Evolutionary conservation across 1,139 yeast genomes (phyloP), one percentile per base, ranked within the genome.

Genomic region (Pichia sp.): DNA sequence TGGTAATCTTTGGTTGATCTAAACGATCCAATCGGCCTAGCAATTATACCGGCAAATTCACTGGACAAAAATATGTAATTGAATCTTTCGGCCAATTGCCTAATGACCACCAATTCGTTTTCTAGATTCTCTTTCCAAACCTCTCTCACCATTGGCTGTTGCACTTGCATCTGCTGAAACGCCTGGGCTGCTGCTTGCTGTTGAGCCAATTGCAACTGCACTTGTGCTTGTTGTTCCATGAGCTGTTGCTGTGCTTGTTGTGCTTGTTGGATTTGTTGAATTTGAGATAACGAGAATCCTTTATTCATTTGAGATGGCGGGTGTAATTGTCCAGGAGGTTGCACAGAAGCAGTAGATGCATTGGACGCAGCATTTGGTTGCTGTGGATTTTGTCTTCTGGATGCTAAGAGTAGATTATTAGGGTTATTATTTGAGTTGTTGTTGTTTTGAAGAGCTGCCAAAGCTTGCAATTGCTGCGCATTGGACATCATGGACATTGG

Each of bases 1-100:
- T 92, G 97, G 64, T 88, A 92, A 62, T 92, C 98, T 31, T 86
- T 76, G 11, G 94, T 85, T 8, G 94, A 80, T 57, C 87, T 81
- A 66, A 92, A 92, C 9, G 88, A 79, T n/a, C 98, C 98, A 50
- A 92, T 86, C 10, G 98, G 98, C 54, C 98, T 76, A 1, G 96
- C 96, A 29, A 92, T 85, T 33, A 94, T 86, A 0, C 98, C 98
- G 0, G 97, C 97, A 60, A 92, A 88, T 63, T 92, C 97, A 48
- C 95, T 90, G 56, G 90, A 84, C 44, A 81, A 81, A 3, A 95
- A 80, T 27, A 88, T 77, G 57, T 76, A 77, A 44, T 83, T 79
- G 57, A 82, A 84, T 50, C 79, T 77, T 49, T 78, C 83, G 38
- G 85, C 74, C 45, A 87, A 72, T 46, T 79, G 77, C 51, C 96